phyloP scores from a whole-genome alignment of 495 filamentous ascomycete genomes.

The Copromyces sp. region DNA sequence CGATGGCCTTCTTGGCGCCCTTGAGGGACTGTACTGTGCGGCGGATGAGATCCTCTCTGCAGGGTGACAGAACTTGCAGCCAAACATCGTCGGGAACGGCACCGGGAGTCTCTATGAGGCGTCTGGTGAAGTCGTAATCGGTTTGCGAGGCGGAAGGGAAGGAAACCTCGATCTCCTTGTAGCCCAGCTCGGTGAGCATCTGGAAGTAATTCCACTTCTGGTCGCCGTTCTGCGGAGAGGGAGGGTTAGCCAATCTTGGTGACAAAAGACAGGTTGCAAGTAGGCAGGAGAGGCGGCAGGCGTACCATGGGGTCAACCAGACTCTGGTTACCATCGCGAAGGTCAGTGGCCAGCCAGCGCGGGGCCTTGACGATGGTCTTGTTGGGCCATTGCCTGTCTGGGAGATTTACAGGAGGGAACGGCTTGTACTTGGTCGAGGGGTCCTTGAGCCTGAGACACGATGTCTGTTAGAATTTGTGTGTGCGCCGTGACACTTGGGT shows the following conservation, averaged over 20 bases:
- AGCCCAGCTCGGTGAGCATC: constrained; percentile 87
- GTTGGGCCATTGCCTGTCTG: constrained; percentile 85
- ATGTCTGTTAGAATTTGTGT: constrained; percentile 6
- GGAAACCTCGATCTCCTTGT: constrained; percentile 97
- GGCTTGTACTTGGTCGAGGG: constrained; percentile 85
- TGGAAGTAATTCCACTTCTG: constrained; percentile 94
- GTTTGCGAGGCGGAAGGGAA: constrained; percentile 91
- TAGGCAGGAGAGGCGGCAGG: not conserved
- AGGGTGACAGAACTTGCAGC: constrained; percentile 90
- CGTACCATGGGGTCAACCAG: constrained; percentile 82
- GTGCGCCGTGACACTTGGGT: constrained; percentile 11
- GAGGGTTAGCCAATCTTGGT: constrained; percentile 14
- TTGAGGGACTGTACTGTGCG: constrained; percentile 83
- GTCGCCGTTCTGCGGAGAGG: constrained; percentile 58
- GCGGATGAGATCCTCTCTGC: constrained; percentile 83
- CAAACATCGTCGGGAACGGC: constrained; percentile 86
- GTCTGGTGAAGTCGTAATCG: constrained; percentile 91
- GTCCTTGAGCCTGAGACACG: constrained; percentile 69
- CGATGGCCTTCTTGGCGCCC: constrained; percentile 88
- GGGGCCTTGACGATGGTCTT: constrained; percentile 70
- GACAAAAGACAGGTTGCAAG: not conserved
- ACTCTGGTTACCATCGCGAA: constrained; percentile 83
- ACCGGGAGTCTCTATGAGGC: constrained; percentile 78
- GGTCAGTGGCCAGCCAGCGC: constrained; percentile 76
- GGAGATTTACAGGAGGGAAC: constrained; percentile 64